Conservation (phyloP, 2,329 filamentous ascomycete species). For the Cercospora citrullina region DNA sequence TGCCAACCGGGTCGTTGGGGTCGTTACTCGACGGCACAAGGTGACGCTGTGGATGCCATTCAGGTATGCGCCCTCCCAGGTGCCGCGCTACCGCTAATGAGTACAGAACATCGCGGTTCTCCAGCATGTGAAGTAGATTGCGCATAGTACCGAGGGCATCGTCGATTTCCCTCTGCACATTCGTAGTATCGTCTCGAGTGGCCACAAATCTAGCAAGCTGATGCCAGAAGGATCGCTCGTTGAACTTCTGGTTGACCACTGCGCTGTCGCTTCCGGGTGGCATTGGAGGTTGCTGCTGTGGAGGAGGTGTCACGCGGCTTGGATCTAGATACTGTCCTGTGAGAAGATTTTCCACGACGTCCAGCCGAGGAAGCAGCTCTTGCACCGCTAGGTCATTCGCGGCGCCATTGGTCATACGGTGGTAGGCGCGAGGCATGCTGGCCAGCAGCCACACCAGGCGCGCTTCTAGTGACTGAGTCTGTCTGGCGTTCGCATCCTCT, state of each 20-base stretch:
- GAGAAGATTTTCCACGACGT: constrained; percentile 73
- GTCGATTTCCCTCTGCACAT: constrained; percentile 58
- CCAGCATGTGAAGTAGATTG: constrained; percentile 71
- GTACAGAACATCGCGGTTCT: constrained; percentile 89
- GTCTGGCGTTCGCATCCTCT: constrained; percentile 25
- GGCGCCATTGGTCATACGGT: constrained; percentile 48
- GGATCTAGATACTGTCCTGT: constrained; percentile 70
- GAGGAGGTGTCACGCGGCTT: constrained; percentile 54
- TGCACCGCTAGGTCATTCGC: constrained; percentile 46
- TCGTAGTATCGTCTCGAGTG: constrained; percentile 58
- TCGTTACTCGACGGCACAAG: constrained; percentile 32
- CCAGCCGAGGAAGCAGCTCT: constrained; percentile 67
- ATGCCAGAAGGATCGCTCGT: constrained; percentile 79
- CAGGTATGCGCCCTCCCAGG: constrained; percentile 60
- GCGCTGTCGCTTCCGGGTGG: constrained; percentile 37
- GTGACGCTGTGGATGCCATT: constrained; percentile 40
- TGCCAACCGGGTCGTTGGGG: constrained; percentile 45
- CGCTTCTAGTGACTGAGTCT: constrained; percentile 55
- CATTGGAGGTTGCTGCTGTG: constrained; percentile 39
- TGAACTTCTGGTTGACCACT: constrained; percentile 34
- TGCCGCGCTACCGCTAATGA: constrained; percentile 80
- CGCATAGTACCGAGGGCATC: constrained; percentile 66
- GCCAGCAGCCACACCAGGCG: constrained; percentile 62
- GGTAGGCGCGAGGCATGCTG: constrained; percentile 46
- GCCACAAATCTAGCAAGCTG: constrained; percentile 71